Evolutionary conservation across 768 basidiomycete species (phyloP), one percentile per base, ranked within the genome.

Genomic region (Tylopilus plumbeoviolaceoides): DNA sequence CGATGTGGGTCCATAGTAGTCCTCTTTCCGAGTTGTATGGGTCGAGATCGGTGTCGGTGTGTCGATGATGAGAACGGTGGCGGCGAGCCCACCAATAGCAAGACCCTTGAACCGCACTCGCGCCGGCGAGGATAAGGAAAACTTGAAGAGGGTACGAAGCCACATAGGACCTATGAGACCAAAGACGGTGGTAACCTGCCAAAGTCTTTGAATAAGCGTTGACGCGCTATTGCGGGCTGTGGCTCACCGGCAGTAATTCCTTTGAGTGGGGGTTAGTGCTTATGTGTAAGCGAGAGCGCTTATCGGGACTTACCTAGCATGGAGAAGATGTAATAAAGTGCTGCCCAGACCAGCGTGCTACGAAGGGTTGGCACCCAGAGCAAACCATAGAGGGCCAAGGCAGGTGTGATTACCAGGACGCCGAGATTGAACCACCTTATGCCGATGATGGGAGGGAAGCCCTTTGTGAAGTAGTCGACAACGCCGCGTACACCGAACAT

Each of bases 31-130:
- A 82, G 57, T 87, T 82, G 72, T 93, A 92, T 15, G 90, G 90
- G 68, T 93, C 90, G 45, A 87, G 79, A 58, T 90, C 86, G 33
- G 89, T 91, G 71, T 93, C 90, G 58, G 89, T 91, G 71, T 91
- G 78, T 57, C 87, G 83, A 65, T 89, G 89, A 64, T 89, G 89
- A 31, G 89, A 87, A 51, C 90, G 84, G 69, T 93, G 90, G 8
- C 85, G 81, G 45, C 86, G 79, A 15, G 86, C 82, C 90, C 90
- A 93, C 89, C 89, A 93, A 64, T 80, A 84, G 70, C 89, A 89
- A 14, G 89, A 91, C 0, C 90, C 90, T 71, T 93, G 85, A 4
- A 91, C 88, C 4, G 89, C 88, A 63, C 89, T 91, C 30, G 85
- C 81, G 8, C 90, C 90, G 3, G 85, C 88, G 43, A 82, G 73